A percentile compares a stretch with the other conserved stretches of the same genome.
Conservation (phyloP, 2,329 filamentous ascomycete genomes). For the Hypoxylon sp. region DNA sequence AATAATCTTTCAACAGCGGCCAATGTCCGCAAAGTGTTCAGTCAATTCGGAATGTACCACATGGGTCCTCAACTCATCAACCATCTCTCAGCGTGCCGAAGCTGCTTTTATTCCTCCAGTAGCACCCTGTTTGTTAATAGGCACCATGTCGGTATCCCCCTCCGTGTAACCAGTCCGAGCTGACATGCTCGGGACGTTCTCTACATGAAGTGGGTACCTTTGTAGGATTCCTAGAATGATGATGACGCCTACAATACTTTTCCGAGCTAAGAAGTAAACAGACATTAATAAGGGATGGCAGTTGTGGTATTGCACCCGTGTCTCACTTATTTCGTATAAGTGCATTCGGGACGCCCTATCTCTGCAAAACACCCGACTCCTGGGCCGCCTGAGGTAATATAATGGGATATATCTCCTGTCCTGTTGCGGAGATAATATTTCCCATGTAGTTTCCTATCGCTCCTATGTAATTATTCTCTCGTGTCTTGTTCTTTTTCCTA, state of each 20-base stretch:
- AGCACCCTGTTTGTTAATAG: neutral
- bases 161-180: neutral
- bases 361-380: constrained; percentile 19
- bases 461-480: constrained; percentile 25
- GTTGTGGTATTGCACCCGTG: constrained; percentile 12
- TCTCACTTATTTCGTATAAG: constrained; percentile 29
- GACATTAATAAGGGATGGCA: constrained; percentile 29
- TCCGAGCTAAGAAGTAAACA: constrained; percentile 3
- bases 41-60: neutral
- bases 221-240: constrained; percentile 10
- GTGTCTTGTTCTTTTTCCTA: constrained; percentile 31
- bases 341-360: constrained; percentile 35
- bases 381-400: constrained; percentile 22
- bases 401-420: constrained; percentile 23
- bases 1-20: neutral
- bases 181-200: constrained; percentile 9
- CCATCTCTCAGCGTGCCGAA: constrained; percentile 10
- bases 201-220: neutral
- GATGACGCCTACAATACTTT: constrained; percentile 21
- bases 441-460: constrained; percentile 29
- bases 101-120: neutral
- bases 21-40: constrained; percentile 11
- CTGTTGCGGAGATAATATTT: neutral
- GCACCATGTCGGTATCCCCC: constrained; percentile 9
- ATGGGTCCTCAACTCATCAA: neutral